Evolutionary conservation across 2,329 filamentous ascomycete species (phyloP).

Genomic region (Cordyceps farinosa): DNA sequence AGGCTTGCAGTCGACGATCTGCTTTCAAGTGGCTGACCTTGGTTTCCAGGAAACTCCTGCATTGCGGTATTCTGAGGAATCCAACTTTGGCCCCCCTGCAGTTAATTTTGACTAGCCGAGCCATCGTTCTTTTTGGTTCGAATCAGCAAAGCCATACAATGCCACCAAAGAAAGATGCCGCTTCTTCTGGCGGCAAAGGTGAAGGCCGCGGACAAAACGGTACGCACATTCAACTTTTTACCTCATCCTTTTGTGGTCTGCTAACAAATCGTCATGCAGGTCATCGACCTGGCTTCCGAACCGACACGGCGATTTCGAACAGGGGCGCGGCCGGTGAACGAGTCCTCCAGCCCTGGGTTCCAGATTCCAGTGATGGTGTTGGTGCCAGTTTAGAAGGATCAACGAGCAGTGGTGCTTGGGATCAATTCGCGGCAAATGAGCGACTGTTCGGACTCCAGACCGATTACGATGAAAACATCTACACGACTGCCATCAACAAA

Average conservation of each 20-base stretch:
- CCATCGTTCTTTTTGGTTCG: not conserved
- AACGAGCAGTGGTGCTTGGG: slow-evolving; percentile 61
- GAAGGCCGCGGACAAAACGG: slow-evolving; percentile 35
- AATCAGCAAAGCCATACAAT: not conserved
- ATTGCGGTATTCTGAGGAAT: slow-evolving; percentile 11
- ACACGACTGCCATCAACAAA: slow-evolving; percentile 87
- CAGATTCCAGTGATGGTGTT: slow-evolving; percentile 56
- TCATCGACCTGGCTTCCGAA: slow-evolving; percentile 68
- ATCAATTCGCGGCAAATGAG: slow-evolving; percentile 92
- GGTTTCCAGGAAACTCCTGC: slow-evolving; percentile 12
- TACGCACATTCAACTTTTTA: slow-evolving; percentile 22
- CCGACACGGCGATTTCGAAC: slow-evolving; percentile 84
- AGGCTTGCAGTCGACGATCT: not conserved
- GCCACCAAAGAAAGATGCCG: slow-evolving; percentile 18
- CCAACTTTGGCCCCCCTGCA: not conserved
- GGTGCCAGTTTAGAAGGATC: slow-evolving; percentile 70
- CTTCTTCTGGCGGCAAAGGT: slow-evolving; percentile 14
- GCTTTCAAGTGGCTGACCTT: not conserved
- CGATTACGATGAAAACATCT: slow-evolving; percentile 90
- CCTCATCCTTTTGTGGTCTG: not conserved
- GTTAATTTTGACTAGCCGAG: not conserved
- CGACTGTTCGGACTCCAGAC: slow-evolving; percentile 81
- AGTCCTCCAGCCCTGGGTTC: slow-evolving; percentile 76
- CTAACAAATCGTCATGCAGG: slow-evolving; percentile 46
- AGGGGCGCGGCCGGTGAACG: slow-evolving; percentile 67